Conservation (phyloP, 202 grass and related monocot genomes). For the Hordeum pubiflorum region DNA sequence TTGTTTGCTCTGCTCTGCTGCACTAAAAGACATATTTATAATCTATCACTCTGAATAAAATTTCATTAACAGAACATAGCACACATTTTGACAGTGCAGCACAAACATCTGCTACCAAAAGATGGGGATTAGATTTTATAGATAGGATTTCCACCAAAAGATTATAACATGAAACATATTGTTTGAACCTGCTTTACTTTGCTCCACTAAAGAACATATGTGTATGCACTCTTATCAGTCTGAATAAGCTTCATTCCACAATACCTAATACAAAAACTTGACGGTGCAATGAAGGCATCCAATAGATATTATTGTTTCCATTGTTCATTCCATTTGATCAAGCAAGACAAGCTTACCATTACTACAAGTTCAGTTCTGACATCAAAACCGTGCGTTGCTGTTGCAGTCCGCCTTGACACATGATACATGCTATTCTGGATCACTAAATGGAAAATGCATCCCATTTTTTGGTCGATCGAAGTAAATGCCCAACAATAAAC, state of each 20-base stretch:
- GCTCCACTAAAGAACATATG: slow-evolving; percentile 35
- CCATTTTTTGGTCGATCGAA: neutral
- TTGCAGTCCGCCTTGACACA: neutral
- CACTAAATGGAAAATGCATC: neutral
- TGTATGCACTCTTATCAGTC: too few relatives aligned
- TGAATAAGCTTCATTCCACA: too few relatives aligned
- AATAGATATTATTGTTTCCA: neutral
- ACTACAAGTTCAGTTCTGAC: neutral
- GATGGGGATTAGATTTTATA: too few relatives aligned
- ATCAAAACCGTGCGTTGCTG: neutral
- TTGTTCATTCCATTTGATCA: too few relatives aligned
- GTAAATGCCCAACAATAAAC: neutral
- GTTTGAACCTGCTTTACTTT: slow-evolving; percentile 2
- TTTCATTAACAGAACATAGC: too few relatives aligned
- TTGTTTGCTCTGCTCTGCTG: slow-evolving; percentile 14
- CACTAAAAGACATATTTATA: too few relatives aligned
- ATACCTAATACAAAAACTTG: too few relatives aligned
- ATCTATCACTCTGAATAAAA: too few relatives aligned
- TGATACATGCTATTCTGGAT: neutral
- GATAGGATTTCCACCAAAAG: too few relatives aligned
- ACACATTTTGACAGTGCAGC: neutral
- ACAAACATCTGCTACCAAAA: slow-evolving; percentile 18
- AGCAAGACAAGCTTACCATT: too few relatives aligned
- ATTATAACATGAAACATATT: too few relatives aligned
- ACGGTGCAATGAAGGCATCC: too few relatives aligned